These are phyloP conservation scores for Metschnikowia kofuensis DNA, from an alignment of 805 yeast genomes.

Conservation along the genomic window DNA sequence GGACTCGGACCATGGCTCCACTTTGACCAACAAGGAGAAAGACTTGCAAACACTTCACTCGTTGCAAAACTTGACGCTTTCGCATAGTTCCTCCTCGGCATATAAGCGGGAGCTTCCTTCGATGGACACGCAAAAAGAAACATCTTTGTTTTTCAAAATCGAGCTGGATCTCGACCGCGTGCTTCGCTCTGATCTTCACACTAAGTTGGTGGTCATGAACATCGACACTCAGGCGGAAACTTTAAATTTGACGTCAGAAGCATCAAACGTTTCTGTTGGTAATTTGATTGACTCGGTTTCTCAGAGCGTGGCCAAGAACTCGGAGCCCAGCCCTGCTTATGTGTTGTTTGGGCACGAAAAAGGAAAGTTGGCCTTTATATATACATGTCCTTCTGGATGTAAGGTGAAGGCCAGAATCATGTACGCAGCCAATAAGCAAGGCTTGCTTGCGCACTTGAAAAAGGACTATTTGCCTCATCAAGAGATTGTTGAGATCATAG, in stretches of 20 bases:
- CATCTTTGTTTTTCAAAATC: slow-evolving; percentile 13
- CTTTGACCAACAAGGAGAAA: slow-evolving; percentile 60
- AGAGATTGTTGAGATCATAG: slow-evolving; percentile 48
- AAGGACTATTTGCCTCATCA: slow-evolving; percentile 22
- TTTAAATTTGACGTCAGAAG: slow-evolving; percentile 20
- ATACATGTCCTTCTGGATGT: slow-evolving; percentile 88
- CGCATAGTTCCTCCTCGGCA: slow-evolving; percentile 14
- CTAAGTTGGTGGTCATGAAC: slow-evolving; percentile 45
- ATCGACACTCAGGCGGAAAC: slow-evolving; percentile 51
- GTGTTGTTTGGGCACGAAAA: slow-evolving; percentile 46
- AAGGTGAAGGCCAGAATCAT: slow-evolving; percentile 89
- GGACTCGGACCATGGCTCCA: slow-evolving; percentile 30
- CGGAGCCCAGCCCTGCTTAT: slow-evolving; percentile 50
- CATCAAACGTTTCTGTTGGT: slow-evolving; percentile 18
- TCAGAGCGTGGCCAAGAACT: slow-evolving; percentile 23
- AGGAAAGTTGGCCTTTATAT: slow-evolving; percentile 56
- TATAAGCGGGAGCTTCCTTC: slow-evolving; percentile 30
- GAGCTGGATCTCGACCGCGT: slow-evolving; percentile 23
- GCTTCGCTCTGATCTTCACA: slow-evolving; percentile 14
- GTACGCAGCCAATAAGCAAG: slow-evolving; percentile 77
- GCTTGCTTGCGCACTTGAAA: slow-evolving; percentile 52
- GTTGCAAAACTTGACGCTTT: slow-evolving; percentile 29
- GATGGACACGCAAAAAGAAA: slow-evolving; percentile 23
- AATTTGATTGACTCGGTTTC: slow-evolving; percentile 22
- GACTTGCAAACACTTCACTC: slow-evolving; percentile 43